These are phyloP conservation scores for Aspergillus haitiensis DNA, from an alignment of 495 filamentous ascomycete species.

Conservation along the genomic window DNA sequence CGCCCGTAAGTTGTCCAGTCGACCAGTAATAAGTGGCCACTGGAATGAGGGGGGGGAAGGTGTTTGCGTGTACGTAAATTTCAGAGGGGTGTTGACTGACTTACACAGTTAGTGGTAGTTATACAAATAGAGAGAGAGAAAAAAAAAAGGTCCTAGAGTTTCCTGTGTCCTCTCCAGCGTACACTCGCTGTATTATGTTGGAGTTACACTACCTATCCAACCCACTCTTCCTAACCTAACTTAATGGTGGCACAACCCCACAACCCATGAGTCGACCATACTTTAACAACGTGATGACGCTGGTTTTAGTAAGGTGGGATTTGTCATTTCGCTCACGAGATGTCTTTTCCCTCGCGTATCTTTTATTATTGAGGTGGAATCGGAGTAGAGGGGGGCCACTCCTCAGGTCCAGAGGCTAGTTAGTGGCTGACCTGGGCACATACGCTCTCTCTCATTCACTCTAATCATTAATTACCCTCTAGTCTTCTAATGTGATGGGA, in stretches of 20 bases:
- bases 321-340: constrained; percentile 8
- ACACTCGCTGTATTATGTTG: too few species aligned
- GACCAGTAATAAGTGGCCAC: constrained; percentile 18
- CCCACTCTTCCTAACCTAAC: too few species aligned
- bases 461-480: too few species aligned
- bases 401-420: constrained; percentile 13
- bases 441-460: too few species aligned
- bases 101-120: not conserved
- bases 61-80: constrained; percentile 17
- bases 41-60: not conserved
- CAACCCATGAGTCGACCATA: constrained; percentile 10
- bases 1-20: constrained; percentile 10
- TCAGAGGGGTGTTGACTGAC: constrained; percentile 3
- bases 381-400: not conserved
- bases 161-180: too few species aligned
- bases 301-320: constrained; percentile 7
- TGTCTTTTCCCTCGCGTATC: not conserved
- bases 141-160: too few species aligned
- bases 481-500: too few species aligned
- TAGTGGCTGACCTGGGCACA: constrained; percentile 1
- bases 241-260: constrained; percentile 14
- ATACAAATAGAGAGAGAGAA: too few species aligned
- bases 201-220: not conserved
- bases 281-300: constrained; percentile 1
- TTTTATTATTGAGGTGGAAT: too few species aligned